Base-by-base conservation (phyloP, 495 filamentous ascomycete species). In the Aspergillus sclerotioniger region DNA sequence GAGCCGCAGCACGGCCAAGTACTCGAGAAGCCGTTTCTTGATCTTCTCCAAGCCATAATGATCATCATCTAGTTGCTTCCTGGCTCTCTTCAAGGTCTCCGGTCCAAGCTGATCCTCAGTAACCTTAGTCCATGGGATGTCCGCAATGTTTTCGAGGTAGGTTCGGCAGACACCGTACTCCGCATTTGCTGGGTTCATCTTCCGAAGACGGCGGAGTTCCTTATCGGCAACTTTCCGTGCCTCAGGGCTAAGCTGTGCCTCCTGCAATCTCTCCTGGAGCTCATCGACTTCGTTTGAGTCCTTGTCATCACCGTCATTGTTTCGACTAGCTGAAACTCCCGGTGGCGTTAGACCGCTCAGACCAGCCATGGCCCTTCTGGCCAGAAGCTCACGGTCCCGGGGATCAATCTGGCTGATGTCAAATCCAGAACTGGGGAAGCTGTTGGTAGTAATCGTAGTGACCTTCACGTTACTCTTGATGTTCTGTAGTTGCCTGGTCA, bases 41-140 rank as follows among this genome's bases (percentile, higher is more conserved):
- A 98, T 94, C 72, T 94, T 94, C 62, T 98, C 90, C 19, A 99
- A 77, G 3, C 95, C 95, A 61, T 98, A 98, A 68, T 99, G 95
- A 70, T 98, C 95, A 53, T 95, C 87, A 66, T 99, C 90, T 25
- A 99, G 79, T 70, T 98, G 93, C 75, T 94, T 88, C 43, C 92
- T 82, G 32, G 95, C 95, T 59, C 78, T 79, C 53, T 80, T 76
- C 56, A 99, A 70, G 1, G 92, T 97, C 16, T 89, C 87, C 3
- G 80, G 80, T n/a, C 90, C 91, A 16, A 99, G 83, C 57, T 89
- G 85, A 66, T 97, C 94, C 57, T 92, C 87, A 0, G 94, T 98
- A 32, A 83, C 81, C 47, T 87, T 85, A 3, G 85, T 86, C 95
- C 95, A 99, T 0, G 95, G 95, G 33, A 99, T 91, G 64, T 99